Conservation (phyloP, 208 protist genomes). For the Leptomonas seymouri region DNA sequence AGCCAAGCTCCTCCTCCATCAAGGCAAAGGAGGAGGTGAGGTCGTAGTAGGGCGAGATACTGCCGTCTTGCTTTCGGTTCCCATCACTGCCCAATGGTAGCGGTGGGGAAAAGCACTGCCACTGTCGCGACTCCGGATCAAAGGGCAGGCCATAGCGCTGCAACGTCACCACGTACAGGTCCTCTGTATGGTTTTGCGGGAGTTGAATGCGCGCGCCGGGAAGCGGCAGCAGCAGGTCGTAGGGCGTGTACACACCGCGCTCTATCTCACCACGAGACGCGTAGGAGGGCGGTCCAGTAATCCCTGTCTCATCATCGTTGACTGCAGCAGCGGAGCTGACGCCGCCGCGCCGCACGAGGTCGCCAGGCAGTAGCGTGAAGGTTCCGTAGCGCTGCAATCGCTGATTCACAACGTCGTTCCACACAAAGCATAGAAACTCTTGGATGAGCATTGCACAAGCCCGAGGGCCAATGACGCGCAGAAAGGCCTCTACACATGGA, state of each 20-base stretch:
- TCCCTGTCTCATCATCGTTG: background rate
- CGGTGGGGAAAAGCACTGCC: constrained; percentile 69
- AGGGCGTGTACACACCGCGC: constrained; percentile 50
- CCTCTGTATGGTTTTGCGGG: constrained; percentile 86
- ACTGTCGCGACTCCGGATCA: constrained; percentile 79
- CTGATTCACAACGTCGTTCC: constrained; percentile 90
- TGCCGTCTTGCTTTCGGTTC: constrained; percentile 1
- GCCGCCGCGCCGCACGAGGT: constrained; percentile 64
- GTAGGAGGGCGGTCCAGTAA: constrained; percentile 20
- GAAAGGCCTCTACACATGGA: constrained; percentile 84
- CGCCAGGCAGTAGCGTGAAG: constrained; percentile 81
- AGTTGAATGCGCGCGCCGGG: constrained; percentile 74
- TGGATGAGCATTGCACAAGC: constrained; percentile 78
- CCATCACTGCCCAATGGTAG: constrained; percentile 1
- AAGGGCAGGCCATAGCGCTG: constrained; percentile 79
- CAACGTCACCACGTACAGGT: constrained; percentile 84
- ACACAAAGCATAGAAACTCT: constrained; percentile 87
- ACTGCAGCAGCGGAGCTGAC: background rate
- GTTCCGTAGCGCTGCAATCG: constrained; percentile 85
- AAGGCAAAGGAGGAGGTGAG: constrained; percentile 66
- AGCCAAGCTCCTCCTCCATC: constrained; percentile 77
- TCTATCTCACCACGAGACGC: constrained; percentile 56
- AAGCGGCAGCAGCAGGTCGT: constrained; percentile 81
- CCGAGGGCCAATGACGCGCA: constrained; percentile 72
- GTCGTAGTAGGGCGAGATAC: constrained; percentile 55